Conservation (phyloP, 2,329 filamentous ascomycete species). For the Pyricularia sp. region DNA sequence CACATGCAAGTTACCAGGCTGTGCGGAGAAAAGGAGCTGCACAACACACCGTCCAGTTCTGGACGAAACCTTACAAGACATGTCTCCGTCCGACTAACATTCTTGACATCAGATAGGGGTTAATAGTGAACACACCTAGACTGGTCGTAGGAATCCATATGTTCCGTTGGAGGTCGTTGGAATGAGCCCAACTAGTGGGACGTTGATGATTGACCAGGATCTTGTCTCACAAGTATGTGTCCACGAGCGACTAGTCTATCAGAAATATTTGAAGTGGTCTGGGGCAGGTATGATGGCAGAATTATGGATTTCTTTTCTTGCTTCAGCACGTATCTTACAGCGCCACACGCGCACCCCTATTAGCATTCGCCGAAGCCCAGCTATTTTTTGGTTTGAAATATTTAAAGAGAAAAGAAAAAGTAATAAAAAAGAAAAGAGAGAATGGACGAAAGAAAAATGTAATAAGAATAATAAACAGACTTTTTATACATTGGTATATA, state of each 20-base stretch:
- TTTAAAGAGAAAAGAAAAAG: background rate
- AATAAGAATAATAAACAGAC: background rate
- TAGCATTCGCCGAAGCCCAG: background rate
- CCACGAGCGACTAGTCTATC: background rate
- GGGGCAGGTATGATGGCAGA: background rate
- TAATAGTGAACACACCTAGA: background rate
- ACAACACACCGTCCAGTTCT: background rate
- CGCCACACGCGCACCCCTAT: background rate
- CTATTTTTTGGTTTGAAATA: background rate
- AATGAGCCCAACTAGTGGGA: background rate
- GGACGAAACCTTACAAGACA: background rate
- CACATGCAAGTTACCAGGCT: background rate
- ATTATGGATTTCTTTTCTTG: background rate
- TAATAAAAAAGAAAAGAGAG: background rate
- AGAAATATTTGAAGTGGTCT: background rate
- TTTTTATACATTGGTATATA: conserved; percentile 3
- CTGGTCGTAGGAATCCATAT: background rate
- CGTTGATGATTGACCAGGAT: background rate
- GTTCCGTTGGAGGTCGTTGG: background rate
- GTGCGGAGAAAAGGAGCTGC: background rate
- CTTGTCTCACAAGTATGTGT: background rate
- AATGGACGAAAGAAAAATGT: background rate
- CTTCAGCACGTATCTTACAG: background rate
- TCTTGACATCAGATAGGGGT: background rate
- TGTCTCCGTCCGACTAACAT: background rate